phyloP scores from a whole-genome alignment of 257 asterid species.

The Lavandula angustifolia region DNA sequence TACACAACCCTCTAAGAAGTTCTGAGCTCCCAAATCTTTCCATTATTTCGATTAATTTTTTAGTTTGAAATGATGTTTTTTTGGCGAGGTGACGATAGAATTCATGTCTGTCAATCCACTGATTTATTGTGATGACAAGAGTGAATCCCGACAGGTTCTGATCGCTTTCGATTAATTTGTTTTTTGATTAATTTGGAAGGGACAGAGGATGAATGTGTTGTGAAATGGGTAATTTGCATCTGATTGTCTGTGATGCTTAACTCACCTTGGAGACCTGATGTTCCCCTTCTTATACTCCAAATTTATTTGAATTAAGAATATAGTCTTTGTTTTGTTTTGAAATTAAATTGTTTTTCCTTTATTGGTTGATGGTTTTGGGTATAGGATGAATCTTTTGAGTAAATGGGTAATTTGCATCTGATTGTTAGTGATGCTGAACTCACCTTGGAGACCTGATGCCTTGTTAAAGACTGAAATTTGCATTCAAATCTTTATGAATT shows the following conservation, averaged over 20 bases:
- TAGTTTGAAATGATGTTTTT: not conserved
- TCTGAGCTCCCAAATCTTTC: constrained; percentile 20
- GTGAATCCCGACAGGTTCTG: constrained; percentile 37
- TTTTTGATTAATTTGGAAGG: too few species aligned
- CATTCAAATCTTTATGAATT: too few species aligned
- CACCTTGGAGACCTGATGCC: constrained; percentile 25
- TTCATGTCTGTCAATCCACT: constrained; percentile 35
- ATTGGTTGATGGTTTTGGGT: too few species aligned
- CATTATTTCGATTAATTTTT: not conserved
- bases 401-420: constrained; percentile 23
- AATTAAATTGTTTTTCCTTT: too few species aligned
- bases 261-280: too few species aligned
- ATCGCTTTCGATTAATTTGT: constrained; percentile 7
- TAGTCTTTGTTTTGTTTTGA: too few species aligned
- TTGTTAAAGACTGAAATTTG: not conserved
- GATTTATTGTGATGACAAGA: constrained; percentile 22
- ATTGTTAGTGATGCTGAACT: constrained; percentile 4
- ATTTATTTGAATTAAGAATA: too few species aligned
- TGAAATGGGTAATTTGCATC: too few species aligned
- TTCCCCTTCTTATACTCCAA: too few species aligned
- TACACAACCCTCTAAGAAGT: constrained; percentile 35
- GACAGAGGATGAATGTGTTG: too few species aligned
- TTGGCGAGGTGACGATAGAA: constrained; percentile 26
- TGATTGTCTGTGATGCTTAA: too few species aligned
- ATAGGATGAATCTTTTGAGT: too few species aligned